These are phyloP conservation scores for Fusarium protoensiforme DNA, from an alignment of 2,329 filamentous ascomycete genomes.

Conservation along the genomic window DNA sequence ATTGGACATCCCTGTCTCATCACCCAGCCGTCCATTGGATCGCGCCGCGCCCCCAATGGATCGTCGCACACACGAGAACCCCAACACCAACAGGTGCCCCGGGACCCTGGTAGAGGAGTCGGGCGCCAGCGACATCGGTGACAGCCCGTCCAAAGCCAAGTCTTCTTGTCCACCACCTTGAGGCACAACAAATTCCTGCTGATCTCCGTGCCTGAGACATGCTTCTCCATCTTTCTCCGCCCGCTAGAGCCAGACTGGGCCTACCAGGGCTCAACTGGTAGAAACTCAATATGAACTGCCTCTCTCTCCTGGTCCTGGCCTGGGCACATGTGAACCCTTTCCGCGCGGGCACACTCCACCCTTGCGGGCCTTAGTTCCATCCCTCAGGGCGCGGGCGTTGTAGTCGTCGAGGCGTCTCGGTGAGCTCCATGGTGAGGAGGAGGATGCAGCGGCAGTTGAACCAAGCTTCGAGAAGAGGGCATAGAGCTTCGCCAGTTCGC, in stretches of 20 bases:
- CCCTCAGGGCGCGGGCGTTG: not conserved
- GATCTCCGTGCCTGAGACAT: slow-evolving; percentile 37
- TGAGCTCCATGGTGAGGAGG: not conserved
- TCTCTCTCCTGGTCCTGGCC: not conserved
- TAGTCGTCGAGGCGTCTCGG: not conserved
- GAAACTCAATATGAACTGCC: slow-evolving; percentile 32
- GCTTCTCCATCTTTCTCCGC: slow-evolving; percentile 33
- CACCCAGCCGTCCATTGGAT: slow-evolving; percentile 17
- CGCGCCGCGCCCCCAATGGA: slow-evolving; percentile 18
- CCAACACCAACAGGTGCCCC: slow-evolving; percentile 31
- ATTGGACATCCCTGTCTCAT: not conserved
- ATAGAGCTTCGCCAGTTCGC: not conserved
- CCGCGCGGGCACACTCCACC: slow-evolving; percentile 5
- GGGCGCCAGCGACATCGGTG: slow-evolving; percentile 40
- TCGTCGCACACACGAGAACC: slow-evolving; percentile 24
- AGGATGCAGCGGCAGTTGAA: slow-evolving; percentile 18
- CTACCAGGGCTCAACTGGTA: slow-evolving; percentile 19
- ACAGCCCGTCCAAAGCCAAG: slow-evolving; percentile 37
- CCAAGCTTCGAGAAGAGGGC: slow-evolving; percentile 31
- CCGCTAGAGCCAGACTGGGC: not conserved
- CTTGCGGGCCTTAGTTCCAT: not conserved
- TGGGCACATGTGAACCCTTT: slow-evolving; percentile 20
- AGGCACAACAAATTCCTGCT: slow-evolving; percentile 9
- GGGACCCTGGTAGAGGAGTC: slow-evolving; percentile 35
- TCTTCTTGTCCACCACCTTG: slow-evolving; percentile 35